Conservation (phyloP, 1,139 yeast genomes). For the Yamadazyma jaroonii region DNA sequence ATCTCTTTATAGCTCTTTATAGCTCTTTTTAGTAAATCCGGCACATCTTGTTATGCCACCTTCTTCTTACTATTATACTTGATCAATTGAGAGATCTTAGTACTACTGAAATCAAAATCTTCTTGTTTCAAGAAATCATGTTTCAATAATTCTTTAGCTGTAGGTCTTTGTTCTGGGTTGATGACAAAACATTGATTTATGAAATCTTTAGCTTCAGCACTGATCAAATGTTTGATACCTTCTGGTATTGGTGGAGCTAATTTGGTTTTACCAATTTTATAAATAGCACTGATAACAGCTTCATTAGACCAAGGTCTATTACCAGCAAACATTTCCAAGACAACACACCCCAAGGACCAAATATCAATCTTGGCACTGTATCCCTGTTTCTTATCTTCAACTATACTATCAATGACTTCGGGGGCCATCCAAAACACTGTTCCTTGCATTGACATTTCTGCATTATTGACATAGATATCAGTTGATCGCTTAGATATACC, state of each 20-base stretch:
- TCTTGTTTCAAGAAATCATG: conserved; percentile 59
- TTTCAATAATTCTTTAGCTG: conserved; percentile 65
- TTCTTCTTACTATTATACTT: conserved; percentile 28
- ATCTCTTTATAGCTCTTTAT: too few species aligned
- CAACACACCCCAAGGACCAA: conserved; percentile 95
- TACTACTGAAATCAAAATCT: conserved; percentile 58
- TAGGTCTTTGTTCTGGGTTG: conserved; percentile 83
- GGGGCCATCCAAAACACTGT: conserved; percentile 99
- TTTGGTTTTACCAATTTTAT: conserved; percentile 69
- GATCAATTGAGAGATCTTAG: conserved; percentile 56
- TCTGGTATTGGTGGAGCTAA: conserved; percentile 95
- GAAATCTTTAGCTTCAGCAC: conserved; percentile 65
- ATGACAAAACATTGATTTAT: conserved; percentile 75
- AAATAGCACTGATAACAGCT: conserved; percentile 77
- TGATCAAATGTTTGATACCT: conserved; percentile 57
- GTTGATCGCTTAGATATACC: conserved; percentile 89
- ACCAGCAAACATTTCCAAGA: conserved; percentile 91
- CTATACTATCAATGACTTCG: conserved; percentile 83
- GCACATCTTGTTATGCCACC: neutral
- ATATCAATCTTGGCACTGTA: conserved; percentile 95
- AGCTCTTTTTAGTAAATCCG: too few species aligned
- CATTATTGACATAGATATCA: conserved; percentile 85
- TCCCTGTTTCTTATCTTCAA: conserved; percentile 78
- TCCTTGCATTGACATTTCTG: conserved; percentile 98
- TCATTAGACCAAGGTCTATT: conserved; percentile 81